A percentile compares a stretch with the other conserved stretches of the same genome.
Evolutionary conservation across 2,329 filamentous ascomycete genomes (phyloP).

Genomic region (Niveomyces coronatus): DNA sequence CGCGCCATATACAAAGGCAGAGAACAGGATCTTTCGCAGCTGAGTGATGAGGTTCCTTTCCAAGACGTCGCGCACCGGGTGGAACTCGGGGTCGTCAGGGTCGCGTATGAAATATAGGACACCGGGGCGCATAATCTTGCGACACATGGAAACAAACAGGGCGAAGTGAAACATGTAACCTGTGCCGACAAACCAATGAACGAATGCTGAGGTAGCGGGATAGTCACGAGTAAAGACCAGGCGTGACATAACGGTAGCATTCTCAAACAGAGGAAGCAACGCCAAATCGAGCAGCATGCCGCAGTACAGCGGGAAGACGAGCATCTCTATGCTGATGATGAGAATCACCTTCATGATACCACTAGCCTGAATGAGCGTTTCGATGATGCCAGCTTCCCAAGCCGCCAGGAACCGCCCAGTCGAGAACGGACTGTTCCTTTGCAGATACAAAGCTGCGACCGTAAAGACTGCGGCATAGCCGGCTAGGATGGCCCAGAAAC

Average conservation of each 20-base stretch:
- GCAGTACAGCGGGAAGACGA: conserved; percentile 92
- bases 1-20: conserved; percentile 88
- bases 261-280: conserved; percentile 78
- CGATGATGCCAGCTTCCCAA: conserved; percentile 69
- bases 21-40: conserved; percentile 91
- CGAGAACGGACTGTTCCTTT: conserved; percentile 59
- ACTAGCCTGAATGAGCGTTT: conserved; percentile 82
- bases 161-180: conserved; percentile 99
- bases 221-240: conserved; percentile 67
- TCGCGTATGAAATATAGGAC: conserved; percentile 98
- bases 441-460: conserved; percentile 69
- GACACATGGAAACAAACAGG: conserved; percentile 96
- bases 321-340: conserved; percentile 98
- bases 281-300: conserved; percentile 83
- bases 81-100: conserved; percentile 95
- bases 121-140: conserved; percentile 91
- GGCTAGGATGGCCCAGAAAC: conserved; percentile 61
- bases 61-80: conserved; percentile 91
- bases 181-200: conserved; percentile 97
- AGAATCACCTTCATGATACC: conserved; percentile 96
- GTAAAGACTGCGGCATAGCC: conserved; percentile 73
- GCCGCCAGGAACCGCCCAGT: conserved; percentile 43
- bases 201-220: conserved; percentile 84
- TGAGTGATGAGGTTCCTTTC: conserved; percentile 89
- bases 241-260: conserved; percentile 66